Evolutionary conservation across 139 green algal species (phyloP), one percentile per base, ranked within the genome.

Genomic region (Diplosphaera chodatii): DNA sequence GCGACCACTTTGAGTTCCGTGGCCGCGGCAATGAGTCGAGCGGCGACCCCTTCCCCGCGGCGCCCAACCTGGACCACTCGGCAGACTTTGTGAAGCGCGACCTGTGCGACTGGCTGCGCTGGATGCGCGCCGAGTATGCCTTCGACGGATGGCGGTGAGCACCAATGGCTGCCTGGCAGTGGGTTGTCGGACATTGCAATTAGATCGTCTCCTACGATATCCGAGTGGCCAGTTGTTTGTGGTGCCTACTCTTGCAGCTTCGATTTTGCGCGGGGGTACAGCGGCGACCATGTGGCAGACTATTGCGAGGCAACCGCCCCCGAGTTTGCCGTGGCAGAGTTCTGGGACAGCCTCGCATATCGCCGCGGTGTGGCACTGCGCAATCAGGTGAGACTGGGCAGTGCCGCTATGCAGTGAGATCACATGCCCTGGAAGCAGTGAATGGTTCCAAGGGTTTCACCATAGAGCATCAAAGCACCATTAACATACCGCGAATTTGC

Each of bases 81-180:
- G 89, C 94, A 68, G 65, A 80, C n/a, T 76, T 83, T 28, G 80
- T 96, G 41, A 79, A 84, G 16, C 64, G 72, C 15, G 85, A 84
- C 32, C 66, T 95, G 4, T 85, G 40, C 56, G 80, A 85, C 37
- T 96, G 89, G 89, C 82, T 96, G 40, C 84, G 87, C 34, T 94
- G 80, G 67, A 75, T 96, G 65, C 79, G 84, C 34, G 81, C 87
- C 40, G 83, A 83, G 27, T 87, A 95, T 21, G 88, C 89, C 37
- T 95, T 90, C 78, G 85, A 94, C 68, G 91, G 91, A 41, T 97
- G 90, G 90, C 83, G 91, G 64, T 92, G 92, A 73, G 87, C 91
- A n/a, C n/a, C n/a, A n/a, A n/a, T n/a, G n/a, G n/a, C n/a, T n/a
- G n/a, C n/a, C n/a, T n/a, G n/a, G n/a, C n/a, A n/a, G n/a, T n/a